Evolutionary conservation across 345 rosid species (phyloP).

Genomic region (Acer negundo): DNA sequence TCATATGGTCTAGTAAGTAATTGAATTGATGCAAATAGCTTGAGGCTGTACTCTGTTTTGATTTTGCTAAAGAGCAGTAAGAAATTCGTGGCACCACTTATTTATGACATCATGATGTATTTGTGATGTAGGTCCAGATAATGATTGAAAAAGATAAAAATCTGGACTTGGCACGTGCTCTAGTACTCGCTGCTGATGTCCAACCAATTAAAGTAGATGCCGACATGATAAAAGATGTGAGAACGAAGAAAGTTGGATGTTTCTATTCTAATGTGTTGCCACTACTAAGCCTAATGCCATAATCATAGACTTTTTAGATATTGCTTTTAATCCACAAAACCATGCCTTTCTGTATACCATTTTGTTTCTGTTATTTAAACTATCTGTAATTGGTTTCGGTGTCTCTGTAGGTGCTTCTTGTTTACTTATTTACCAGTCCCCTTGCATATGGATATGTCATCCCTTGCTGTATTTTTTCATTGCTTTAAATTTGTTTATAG

Average conservation of each 20-base stretch:
- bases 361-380: not conserved
- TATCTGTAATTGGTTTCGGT: not conserved
- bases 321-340: not conserved
- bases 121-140: slow-evolving; percentile 71
- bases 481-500: not conserved
- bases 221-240: slow-evolving; percentile 67
- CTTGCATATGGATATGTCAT: not conserved
- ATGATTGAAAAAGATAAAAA: slow-evolving; percentile 74
- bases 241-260: slow-evolving; percentile 23
- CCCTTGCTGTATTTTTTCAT: not conserved
- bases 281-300: slow-evolving; percentile 5
- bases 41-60: not conserved
- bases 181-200: slow-evolving; percentile 71
- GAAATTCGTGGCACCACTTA: not conserved
- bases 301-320: not conserved
- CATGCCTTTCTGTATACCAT: not conserved
- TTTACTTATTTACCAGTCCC: not conserved
- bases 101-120: slow-evolving; percentile 13
- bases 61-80: not conserved
- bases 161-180: slow-evolving; percentile 61
- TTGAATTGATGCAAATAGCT: slow-evolving; percentile 15
- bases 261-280: not conserved
- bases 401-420: not conserved
- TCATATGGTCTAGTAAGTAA: slow-evolving; percentile 89
- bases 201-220: slow-evolving; percentile 71